Base-by-base conservation (phyloP, 345 rosid genomes). In the Cardamine resedifolia region DNA sequence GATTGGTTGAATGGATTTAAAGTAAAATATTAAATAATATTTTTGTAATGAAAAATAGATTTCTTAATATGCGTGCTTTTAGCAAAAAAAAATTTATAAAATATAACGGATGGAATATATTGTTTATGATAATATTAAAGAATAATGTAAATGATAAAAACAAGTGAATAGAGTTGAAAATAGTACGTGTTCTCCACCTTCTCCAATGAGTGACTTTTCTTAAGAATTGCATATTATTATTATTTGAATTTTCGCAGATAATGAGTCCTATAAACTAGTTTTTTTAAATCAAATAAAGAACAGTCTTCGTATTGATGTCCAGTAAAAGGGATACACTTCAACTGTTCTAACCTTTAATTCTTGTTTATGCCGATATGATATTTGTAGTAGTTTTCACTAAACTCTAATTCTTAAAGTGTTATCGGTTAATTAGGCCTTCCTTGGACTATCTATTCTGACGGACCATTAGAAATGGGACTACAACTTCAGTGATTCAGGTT, bases 131-230 rank as follows among this genome's bases (percentile, higher is more conserved):
- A 60, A 52, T 33, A 43, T 23, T 16, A 39, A 60, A 30, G 4
- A 66, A 66, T 26, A 16, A 51, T 60, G 30, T 20, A 50, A 15
- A 38, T 24, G 7, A 3, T n/a, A 12, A 68, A 68, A 14, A 43
- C 56, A 70, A 67, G 56, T 75, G 57, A 74, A 39, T 51, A 43
- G 24, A 59, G 55, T 68, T 68, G 63, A 68, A 48, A 50, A 67
- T 24, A 67, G 61, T 68, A 68, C 70, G 70, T 75, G 59, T 61
- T 68, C 47, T 20, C 60, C 20, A 74, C 62, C 62, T 39, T 50
- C 60, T 36, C 50, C 39, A 44, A 24, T 36, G 14, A 55, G 41
- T 43, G 21, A 16, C 16, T 11, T 21, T 15, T n/a, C 26, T n/a
- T 31, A 23, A 14, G 3, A 19, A 58, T 5, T 26, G 3, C 9